Base-by-base conservation (phyloP, 2,329 filamentous ascomycete species). In the Coniochaeta pulveracea region DNA sequence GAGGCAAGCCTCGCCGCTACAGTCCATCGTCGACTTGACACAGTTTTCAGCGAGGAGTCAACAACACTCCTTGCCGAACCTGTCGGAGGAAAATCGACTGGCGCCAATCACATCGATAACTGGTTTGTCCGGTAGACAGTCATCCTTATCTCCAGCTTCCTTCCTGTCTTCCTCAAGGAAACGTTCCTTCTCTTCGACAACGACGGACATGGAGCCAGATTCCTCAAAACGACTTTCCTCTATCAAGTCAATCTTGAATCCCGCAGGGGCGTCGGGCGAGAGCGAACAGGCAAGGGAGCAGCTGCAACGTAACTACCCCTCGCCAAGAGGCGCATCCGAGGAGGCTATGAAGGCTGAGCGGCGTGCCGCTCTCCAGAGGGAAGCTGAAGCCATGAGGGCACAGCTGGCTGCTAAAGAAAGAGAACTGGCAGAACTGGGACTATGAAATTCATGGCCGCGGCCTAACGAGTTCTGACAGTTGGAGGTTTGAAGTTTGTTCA, bases 381-480 rank as follows among this genome's bases (percentile, higher is more conserved):
- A 93, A 52, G 76, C 82, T 1, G 81, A 88, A 47, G 65, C 66
- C 34, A 91, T 91, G 76, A 69, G 81, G 23, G 73, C 79, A 51
- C 63, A 80, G 53, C 61, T 88, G 19, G 67, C 75, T 8, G 78
- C 73, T 10, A 88, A 86, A 48, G 82, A 88, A 55, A 66, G 75
- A 29, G 82, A 88, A 47, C 58, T 88, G 36, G 76, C 77, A 4
- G 57, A 58, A 31, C 40, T 61, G 33, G 44, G 39, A n/a, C 18
- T 33, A 25, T 33, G 30, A 33, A 3, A 8, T 23, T 7, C 19
- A 21, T 21, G 18, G 28, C n/a, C n/a, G n/a, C n/a, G n/a, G n/a
- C n/a, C n/a, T n/a, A n/a, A n/a, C n/a, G n/a, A n/a, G n/a, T n/a
- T n/a, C n/a, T n/a, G n/a, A n/a, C n/a, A n/a, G n/a, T n/a, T n/a